Conservation (phyloP, 139 green algal genomes). For the Haematococcus sp. region DNA sequence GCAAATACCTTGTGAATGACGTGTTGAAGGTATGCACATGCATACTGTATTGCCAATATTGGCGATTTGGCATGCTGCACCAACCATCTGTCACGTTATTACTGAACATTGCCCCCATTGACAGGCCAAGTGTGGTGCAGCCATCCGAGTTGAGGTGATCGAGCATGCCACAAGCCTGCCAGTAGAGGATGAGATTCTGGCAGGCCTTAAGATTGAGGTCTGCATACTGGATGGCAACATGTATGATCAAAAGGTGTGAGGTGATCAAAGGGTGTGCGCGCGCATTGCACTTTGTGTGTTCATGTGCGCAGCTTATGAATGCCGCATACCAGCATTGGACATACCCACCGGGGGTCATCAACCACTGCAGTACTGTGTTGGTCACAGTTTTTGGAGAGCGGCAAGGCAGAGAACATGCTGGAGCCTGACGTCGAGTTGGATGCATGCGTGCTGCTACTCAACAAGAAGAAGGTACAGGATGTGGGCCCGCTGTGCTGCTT, state of each 20-base stretch:
- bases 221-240: slow-evolving; percentile 78
- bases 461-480: slow-evolving; percentile 61
- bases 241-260: slow-evolving; percentile 60
- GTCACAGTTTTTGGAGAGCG: slow-evolving; percentile 56
- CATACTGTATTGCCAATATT: no score
- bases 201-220: slow-evolving; percentile 70
- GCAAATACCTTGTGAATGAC: slow-evolving; percentile 86
- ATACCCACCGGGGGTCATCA: no score
- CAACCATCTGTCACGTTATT: no score
- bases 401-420: slow-evolving; percentile 31
- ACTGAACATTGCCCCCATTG: no score
- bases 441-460: slow-evolving; percentile 67
- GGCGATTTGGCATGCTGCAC: no score
- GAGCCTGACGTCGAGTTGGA: slow-evolving; percentile 67
- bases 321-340: no score
- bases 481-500: no score
- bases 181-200: slow-evolving; percentile 58
- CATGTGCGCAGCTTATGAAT: no score
- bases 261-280: no score
- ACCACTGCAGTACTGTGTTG: no score
- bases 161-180: slow-evolving; percentile 67
- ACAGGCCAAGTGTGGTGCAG: slow-evolving; percentile 56
- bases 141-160: slow-evolving; percentile 84
- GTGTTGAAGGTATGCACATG: slow-evolving; percentile 61
- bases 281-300: no score